Conservation (phyloP, 139 green algal species). For the Chlorella vulgaris region DNA sequence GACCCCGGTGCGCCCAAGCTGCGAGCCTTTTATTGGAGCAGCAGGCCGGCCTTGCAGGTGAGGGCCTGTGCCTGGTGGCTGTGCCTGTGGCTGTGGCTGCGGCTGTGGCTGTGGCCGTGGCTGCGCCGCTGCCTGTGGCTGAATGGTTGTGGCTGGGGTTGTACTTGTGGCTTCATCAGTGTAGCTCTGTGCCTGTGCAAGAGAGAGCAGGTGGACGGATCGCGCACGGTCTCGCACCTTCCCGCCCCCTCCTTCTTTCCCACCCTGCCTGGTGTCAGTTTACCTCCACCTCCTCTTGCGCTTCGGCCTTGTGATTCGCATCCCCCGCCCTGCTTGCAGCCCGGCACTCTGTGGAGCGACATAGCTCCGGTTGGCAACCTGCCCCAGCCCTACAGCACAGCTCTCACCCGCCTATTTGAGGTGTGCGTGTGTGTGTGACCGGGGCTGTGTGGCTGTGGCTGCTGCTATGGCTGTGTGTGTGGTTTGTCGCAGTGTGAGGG, state of each 20-base stretch:
- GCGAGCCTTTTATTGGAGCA: constrained; percentile 61
- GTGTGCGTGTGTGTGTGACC: not conserved
- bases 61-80: not conserved
- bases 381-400: constrained; percentile 3
- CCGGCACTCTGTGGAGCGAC: constrained; percentile 51
- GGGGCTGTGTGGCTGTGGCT: not conserved
- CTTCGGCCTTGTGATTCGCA: not conserved
- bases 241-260: no score
- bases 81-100: not conserved
- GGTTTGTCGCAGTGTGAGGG: no score
- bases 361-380: constrained; percentile 24
- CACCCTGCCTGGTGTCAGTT: not conserved
- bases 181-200: no score
- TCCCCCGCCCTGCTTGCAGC: no score
- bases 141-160: no score
- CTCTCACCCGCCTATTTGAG: constrained; percentile 47
- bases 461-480: no score
- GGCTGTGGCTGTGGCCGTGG: not conserved
- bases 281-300: not conserved
- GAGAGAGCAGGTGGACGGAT: no score
- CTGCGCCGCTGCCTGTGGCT: no score
- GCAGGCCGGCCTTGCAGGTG: constrained; percentile 13
- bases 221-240: no score
- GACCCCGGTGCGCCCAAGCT: constrained; percentile 35
- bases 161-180: no score